Conservation (phyloP, 345 rosid genomes). For the Schrenkiella parvula region DNA sequence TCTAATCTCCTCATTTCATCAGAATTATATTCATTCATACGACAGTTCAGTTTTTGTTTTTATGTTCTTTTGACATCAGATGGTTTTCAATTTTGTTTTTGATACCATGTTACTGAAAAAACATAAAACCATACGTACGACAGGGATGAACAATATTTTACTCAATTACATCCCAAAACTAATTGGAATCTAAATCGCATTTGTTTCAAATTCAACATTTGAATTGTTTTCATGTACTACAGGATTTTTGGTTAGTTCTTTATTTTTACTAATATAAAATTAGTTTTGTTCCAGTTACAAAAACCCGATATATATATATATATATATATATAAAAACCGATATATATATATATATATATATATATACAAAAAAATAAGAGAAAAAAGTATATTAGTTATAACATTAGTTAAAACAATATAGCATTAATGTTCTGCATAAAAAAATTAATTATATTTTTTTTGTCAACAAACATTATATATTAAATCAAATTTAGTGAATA, state of each 20-base stretch:
- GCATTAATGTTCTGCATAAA: too few relatives aligned
- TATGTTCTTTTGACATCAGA: background rate
- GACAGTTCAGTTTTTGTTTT: background rate
- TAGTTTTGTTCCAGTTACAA: background rate
- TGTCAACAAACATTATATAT: too few relatives aligned
- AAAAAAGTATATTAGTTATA: too few relatives aligned
- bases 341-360: too few relatives aligned
- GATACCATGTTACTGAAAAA: background rate
- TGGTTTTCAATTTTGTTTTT: background rate
- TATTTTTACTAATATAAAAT: too few relatives aligned
- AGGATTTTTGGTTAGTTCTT: background rate
- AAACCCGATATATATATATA: background rate
- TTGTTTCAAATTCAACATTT: background rate
- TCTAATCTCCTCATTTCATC: background rate
- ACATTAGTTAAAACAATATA: too few relatives aligned
- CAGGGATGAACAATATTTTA: background rate
- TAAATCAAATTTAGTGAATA: too few relatives aligned
- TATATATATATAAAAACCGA: background rate
- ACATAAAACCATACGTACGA: background rate
- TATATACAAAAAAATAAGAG: too few relatives aligned
- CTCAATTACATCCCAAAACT: background rate
- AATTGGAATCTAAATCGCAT: background rate
- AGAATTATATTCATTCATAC: background rate
- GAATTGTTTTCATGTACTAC: background rate
- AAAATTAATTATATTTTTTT: too few relatives aligned